Conservation (phyloP, 805 yeast genomes). For the Pachysolen tannophilus region DNA sequence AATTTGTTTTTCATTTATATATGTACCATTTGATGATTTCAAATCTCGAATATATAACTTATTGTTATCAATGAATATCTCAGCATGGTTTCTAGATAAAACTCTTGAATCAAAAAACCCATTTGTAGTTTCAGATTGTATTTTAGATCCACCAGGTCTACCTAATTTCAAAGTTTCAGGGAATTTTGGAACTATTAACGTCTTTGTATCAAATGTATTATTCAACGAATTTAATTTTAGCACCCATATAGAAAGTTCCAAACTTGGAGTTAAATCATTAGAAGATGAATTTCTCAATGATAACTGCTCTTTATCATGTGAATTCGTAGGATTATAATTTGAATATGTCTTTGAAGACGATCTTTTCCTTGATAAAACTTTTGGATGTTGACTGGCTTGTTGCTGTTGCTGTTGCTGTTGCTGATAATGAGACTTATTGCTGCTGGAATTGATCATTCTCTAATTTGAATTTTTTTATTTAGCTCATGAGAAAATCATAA, state of each 20-base stretch:
- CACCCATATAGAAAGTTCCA: constrained; percentile 39
- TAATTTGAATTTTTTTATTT: not conserved
- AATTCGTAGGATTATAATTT: constrained; percentile 21
- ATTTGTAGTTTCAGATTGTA: constrained; percentile 58
- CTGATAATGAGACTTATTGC: not conserved
- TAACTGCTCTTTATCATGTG: constrained; percentile 10
- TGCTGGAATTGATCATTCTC: not conserved
- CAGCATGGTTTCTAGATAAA: constrained; percentile 89
- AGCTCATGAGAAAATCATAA: too few species aligned
- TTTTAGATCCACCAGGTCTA: constrained; percentile 69
- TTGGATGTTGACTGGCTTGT: not conserved
- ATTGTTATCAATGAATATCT: constrained; percentile 61
- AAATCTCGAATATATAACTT: constrained; percentile 72
- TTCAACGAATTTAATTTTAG: constrained; percentile 73
- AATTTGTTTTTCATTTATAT: constrained; percentile 69
- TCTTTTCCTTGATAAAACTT: constrained; percentile 16
- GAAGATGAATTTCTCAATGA: constrained; percentile 7
- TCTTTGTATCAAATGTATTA: constrained; percentile 74
- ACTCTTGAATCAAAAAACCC: constrained; percentile 95
- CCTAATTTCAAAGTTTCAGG: constrained; percentile 88
- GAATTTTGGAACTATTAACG: constrained; percentile 65
- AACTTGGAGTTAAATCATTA: constrained; percentile 9
- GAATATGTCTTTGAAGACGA: constrained; percentile 24
- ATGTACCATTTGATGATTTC: constrained; percentile 92
- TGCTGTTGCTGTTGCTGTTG: not conserved